phyloP scores from a whole-genome alignment of 2,329 filamentous ascomycete genomes.

The Exophiala spinifera region DNA sequence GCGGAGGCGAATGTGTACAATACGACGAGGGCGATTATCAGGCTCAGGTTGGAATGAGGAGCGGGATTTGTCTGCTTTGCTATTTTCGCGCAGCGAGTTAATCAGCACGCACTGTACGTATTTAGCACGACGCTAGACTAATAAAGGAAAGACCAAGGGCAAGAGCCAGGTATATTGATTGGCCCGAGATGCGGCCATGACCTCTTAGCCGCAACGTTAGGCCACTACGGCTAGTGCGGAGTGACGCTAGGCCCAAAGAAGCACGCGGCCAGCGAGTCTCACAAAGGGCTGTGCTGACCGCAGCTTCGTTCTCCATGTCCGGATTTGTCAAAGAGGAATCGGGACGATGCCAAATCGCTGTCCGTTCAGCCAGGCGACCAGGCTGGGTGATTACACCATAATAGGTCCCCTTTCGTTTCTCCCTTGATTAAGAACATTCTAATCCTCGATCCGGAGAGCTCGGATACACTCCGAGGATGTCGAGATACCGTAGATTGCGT shows the following conservation, averaged over 20 bases:
- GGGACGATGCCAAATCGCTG: too few relatives aligned
- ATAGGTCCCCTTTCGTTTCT: too few relatives aligned
- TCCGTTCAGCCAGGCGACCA: too few relatives aligned
- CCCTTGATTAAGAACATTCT: too few relatives aligned
- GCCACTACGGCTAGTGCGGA: too few relatives aligned
- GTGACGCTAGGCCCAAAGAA: neutral
- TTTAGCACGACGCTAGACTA: neutral
- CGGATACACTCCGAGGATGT: too few relatives aligned
- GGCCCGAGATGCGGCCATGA: neutral
- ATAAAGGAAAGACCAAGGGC: neutral
- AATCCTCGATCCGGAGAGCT: too few relatives aligned
- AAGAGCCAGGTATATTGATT: constrained; percentile 2
- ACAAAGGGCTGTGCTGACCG: constrained; percentile 15
- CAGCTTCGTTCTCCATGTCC: neutral
- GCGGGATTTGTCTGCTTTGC: constrained; percentile 5
- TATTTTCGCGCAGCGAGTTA: constrained; percentile 7
- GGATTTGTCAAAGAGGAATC: too few relatives aligned
- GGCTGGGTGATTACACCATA: too few relatives aligned
- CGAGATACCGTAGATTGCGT: too few relatives aligned
- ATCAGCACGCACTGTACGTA: neutral
- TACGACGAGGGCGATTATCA: too few relatives aligned
- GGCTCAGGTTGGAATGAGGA: neutral
- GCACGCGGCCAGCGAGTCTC: neutral
- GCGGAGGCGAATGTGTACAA: neutral
- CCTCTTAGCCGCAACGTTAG: neutral